These are phyloP conservation scores for Calonectria fujianensis DNA, from an alignment of 2,329 filamentous ascomycete genomes.

Conservation along the genomic window DNA sequence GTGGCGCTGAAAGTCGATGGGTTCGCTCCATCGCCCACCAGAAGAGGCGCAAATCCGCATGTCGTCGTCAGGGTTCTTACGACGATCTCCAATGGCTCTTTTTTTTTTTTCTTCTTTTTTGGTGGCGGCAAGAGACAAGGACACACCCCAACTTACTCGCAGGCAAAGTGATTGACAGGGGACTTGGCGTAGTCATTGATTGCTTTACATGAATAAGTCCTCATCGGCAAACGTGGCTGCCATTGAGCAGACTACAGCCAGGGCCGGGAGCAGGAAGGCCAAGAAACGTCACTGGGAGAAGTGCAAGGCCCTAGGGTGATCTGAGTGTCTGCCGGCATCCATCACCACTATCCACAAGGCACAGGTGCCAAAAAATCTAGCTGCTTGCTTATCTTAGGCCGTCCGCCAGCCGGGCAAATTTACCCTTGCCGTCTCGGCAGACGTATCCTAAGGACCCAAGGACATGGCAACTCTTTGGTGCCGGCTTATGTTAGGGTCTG, in stretches of 20 bases:
- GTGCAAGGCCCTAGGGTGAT: constrained; percentile 2
- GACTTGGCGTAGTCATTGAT: neutral
- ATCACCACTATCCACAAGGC: constrained; percentile 18
- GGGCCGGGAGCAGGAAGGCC: neutral
- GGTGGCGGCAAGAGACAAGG: neutral
- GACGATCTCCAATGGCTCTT: constrained; percentile 1
- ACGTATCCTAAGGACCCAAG: constrained; percentile 3
- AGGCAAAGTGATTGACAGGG: neutral
- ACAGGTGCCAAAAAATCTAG: constrained; percentile 9
- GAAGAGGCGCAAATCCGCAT: constrained; percentile 25
- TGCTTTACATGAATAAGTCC: neutral
- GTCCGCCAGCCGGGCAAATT: constrained; percentile 10
- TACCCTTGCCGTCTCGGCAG: constrained; percentile 22
- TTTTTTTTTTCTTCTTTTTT: neutral
- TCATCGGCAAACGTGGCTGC: neutral
- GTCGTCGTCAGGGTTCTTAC: constrained; percentile 29
- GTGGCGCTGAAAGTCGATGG: constrained; percentile 50
- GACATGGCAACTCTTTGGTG: constrained; percentile 11
- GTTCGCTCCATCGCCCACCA: constrained; percentile 28
- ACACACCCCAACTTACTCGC: neutral
- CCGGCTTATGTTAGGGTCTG: constrained; percentile 13
- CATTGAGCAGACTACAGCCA: neutral
- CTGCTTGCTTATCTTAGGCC: constrained; percentile 3
- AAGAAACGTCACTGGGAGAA: constrained; percentile 10
- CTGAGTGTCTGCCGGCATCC: constrained; percentile 21